Conservation (phyloP, 805 yeast species). For the Blastobotrys muscicola region DNA sequence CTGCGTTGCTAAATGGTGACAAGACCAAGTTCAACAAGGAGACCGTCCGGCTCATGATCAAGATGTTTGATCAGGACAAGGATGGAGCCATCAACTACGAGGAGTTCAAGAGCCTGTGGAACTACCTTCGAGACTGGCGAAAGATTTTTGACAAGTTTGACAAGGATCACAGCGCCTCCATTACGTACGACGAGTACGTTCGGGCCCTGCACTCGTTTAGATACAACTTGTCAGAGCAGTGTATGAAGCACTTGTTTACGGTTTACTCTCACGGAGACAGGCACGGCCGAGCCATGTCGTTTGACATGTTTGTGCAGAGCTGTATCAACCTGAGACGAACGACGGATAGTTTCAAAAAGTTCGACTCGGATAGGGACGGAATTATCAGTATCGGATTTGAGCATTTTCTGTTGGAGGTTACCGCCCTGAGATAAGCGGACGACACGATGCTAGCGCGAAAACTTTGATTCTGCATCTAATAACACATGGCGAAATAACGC, state of each 20-base stretch:
- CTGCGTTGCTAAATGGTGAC: conserved; percentile 54
- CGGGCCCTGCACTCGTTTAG: conserved; percentile 56
- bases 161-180: conserved; percentile 45
- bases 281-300: conserved; percentile 39
- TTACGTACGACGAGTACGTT: conserved; percentile 57
- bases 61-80: conserved; percentile 46
- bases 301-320: conserved; percentile 75
- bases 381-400: conserved; percentile 29
- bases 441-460: not conserved
- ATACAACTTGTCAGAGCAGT: conserved; percentile 47
- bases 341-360: conserved; percentile 70
- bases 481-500: no score
- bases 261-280: conserved; percentile 37
- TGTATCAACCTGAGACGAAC: conserved; percentile 66
- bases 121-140: conserved; percentile 57
- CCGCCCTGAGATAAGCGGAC: conserved; percentile 19
- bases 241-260: conserved; percentile 49
- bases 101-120: conserved; percentile 61
- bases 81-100: conserved; percentile 40
- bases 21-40: conserved; percentile 51
- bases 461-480: no score
- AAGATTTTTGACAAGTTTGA: conserved; percentile 55
- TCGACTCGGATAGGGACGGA: conserved; percentile 67
- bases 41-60: conserved; percentile 54
- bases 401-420: conserved; percentile 28